Conservation (phyloP, 495 filamentous ascomycete species). For the Penicillium riverlandense region DNA sequence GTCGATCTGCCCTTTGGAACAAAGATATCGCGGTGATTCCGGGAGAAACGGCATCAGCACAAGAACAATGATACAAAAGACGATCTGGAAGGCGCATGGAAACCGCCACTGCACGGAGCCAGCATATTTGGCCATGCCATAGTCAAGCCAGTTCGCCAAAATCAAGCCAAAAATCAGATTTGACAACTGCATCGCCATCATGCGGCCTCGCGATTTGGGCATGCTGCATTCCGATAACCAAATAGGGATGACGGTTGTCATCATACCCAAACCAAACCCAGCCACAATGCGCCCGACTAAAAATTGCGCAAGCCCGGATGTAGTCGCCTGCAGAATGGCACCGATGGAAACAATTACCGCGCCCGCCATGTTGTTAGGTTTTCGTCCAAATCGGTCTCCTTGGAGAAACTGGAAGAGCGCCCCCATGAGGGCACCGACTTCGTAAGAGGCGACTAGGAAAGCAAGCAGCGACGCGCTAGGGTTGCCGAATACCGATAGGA, state of each 20-base stretch:
- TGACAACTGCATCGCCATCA: slow-evolving; percentile 41
- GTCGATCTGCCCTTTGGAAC: slow-evolving; percentile 44
- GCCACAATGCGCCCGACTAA: slow-evolving; percentile 64
- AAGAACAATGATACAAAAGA: slow-evolving; percentile 39
- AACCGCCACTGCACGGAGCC: slow-evolving; percentile 40
- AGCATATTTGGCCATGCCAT: slow-evolving; percentile 8
- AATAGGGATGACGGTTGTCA: slow-evolving; percentile 58
- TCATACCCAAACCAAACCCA: slow-evolving; percentile 61
- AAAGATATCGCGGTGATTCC: slow-evolving; percentile 26
- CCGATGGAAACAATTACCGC: slow-evolving; percentile 50
- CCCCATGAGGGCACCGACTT: slow-evolving; percentile 11
- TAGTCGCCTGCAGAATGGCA: slow-evolving; percentile 42
- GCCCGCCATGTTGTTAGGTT: slow-evolving; percentile 55
- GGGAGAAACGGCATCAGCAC: slow-evolving; percentile 22
- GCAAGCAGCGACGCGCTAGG: slow-evolving; percentile 9
- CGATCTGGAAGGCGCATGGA: slow-evolving; percentile 51
- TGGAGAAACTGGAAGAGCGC: slow-evolving; percentile 14
- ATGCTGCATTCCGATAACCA: slow-evolving; percentile 62
- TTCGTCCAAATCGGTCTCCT: slow-evolving; percentile 42
- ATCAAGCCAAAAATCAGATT: slow-evolving; percentile 12
- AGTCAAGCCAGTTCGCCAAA: slow-evolving; percentile 16
- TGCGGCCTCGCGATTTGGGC: slow-evolving; percentile 55
- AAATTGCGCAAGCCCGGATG: slow-evolving; percentile 41
- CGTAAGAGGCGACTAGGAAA: slow-evolving; percentile 13
- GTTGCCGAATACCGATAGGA: slow-evolving; percentile 8